Evolutionary conservation across 2,329 filamentous ascomycete species (phyloP), one percentile per base, ranked within the genome.

Genomic region (Aspergillus phoenicis): DNA sequence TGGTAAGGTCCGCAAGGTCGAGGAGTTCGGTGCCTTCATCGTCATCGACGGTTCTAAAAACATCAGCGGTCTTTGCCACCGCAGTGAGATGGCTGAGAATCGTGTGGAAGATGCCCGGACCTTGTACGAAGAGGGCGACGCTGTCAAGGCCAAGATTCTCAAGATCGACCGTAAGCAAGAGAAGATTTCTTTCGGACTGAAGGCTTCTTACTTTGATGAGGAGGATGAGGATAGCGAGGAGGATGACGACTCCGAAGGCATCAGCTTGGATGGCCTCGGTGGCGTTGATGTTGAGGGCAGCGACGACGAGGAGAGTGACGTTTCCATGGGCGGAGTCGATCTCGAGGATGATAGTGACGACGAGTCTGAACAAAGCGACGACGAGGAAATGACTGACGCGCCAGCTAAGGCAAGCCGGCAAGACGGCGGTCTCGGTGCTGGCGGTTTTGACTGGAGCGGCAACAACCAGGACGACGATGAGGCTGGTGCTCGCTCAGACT

Each of bases 11-110:
- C 89, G 93, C 69, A 97, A 96, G 77, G 93, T 98, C 2, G 91
- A 96, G 71, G 91, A 97, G 33, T 99, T 93, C 74, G 95, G 95
- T 66, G 94, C 94, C 5, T 99, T 99, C 75, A 90, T 99, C 68
- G 86, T 96, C 47, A 82, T 99, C 20, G 92, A 97, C 75, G 88
- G 90, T 62, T 96, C 93, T 4, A 84, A 86, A 58, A 96, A 96
- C 68, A 87, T 99, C 64, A 96, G 94, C 68, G 95, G 95, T 63
- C 84, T 99, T 8, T 98, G 94, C 75, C 95, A 99, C 75, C 87
- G 91, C 64, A 94, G 88, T 65, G 89, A 99, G 74, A 93, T 99
- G 84, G 93, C 95, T 0, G 92, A 97, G 66, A 88, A 89, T 68
- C 80, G 84, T 5, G 88, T 97, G 24, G 84, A 90, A 56, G 91